phyloP scores from a whole-genome alignment of 208 protist species.

The Naegleria gruberi region DNA sequence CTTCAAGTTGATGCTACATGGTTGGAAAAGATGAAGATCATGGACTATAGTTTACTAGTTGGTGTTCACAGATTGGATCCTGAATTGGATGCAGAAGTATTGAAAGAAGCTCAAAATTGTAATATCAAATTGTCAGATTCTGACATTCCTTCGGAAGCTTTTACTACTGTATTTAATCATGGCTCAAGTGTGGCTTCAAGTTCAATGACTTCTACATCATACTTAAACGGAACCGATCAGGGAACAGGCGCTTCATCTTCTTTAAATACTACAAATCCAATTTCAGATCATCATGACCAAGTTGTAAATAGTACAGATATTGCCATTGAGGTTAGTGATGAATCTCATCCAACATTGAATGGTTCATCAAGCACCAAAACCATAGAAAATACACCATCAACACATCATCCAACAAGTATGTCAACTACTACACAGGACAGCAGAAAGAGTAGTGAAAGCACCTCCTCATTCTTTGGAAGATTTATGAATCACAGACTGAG shows the following conservation, averaged over 20 bases:
- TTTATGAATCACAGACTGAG: not conserved
- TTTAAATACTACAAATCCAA: not conserved
- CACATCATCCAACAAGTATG: not conserved
- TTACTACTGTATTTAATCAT: not conserved
- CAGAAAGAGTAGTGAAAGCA: not conserved
- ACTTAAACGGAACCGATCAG: not conserved
- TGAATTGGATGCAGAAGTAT: not conserved
- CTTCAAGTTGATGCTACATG: not conserved
- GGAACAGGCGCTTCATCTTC: not conserved
- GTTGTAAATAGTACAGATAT: not conserved
- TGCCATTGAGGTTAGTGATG: not conserved
- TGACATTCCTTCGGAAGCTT: not conserved
- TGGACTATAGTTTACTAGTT: slow-evolving; percentile 18
- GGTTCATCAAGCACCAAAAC: not conserved
- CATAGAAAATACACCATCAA: not conserved
- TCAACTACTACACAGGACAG: not conserved
- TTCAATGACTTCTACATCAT: not conserved
- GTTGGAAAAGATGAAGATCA: slow-evolving; percentile 6
- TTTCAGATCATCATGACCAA: not conserved
- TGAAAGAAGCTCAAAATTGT: not conserved
- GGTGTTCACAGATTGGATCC: not conserved
- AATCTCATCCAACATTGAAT: not conserved
- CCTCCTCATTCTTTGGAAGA: not conserved
- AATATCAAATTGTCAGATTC: not conserved
- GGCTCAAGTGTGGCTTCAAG: not conserved